Conservation (phyloP, 2,329 filamentous ascomycete species). For the Paracorniculantispora psalliotae region DNA sequence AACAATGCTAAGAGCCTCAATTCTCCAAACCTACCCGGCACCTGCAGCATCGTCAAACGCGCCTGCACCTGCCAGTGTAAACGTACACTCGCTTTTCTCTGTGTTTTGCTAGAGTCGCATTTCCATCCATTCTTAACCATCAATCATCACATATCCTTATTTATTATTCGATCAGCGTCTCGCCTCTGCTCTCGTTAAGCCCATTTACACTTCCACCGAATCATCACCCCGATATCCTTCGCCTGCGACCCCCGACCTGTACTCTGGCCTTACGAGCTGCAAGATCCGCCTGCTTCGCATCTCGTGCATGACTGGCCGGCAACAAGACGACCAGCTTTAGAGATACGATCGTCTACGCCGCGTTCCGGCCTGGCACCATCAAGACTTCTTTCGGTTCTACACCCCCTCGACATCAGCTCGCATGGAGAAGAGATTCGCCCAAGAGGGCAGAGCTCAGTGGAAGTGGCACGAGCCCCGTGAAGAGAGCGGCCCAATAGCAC, state of each 20-base stretch:
- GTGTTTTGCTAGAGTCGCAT: background rate
- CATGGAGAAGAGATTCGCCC: conserved; percentile 13
- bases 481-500: background rate
- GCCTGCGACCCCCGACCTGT: no score
- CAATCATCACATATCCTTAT: background rate
- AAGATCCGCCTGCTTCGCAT: no score
- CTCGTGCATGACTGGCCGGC: no score
- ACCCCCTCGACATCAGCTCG: conserved; percentile 11
- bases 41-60: no score
- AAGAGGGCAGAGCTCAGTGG: conserved; percentile 9
- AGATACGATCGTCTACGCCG: conserved; percentile 15
- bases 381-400: conserved; percentile 12
- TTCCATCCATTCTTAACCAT: background rate
- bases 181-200: background rate
- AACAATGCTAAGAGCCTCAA: no score
- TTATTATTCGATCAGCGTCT: background rate
- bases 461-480: background rate
- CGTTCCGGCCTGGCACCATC: conserved; percentile 17
- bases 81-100: background rate
- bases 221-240: background rate
- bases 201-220: background rate
- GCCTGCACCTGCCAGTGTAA: background rate
- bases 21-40: no score
- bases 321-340: no score
- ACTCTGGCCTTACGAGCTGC: no score